Conservation (phyloP, 768 basidiomycete genomes). For the Kwoniella botswanensis region DNA sequence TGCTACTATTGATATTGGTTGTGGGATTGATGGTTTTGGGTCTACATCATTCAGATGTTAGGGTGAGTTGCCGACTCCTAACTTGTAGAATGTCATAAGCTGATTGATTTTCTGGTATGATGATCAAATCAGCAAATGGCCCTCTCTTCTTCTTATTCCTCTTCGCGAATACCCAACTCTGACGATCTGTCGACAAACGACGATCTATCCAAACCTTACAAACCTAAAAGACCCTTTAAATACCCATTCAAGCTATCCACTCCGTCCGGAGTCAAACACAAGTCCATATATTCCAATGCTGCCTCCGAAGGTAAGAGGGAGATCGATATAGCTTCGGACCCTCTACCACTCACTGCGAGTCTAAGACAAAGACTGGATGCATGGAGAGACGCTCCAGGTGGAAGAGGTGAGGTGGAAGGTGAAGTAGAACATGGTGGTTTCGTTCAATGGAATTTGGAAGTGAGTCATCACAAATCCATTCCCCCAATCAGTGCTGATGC, state of each 20-base stretch:
- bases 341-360: constrained; percentile 56
- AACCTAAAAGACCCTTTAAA: constrained; percentile 9
- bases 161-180: neutral
- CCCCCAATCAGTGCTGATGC: neutral
- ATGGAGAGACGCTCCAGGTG: constrained; percentile 58
- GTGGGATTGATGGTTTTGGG: constrained; percentile 6
- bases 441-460: constrained; percentile 56
- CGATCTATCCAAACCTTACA: constrained; percentile 1
- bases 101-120: neutral
- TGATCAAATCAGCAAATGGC: constrained; percentile 1
- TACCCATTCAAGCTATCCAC: constrained; percentile 12
- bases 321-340: constrained; percentile 49
- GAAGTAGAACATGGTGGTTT: constrained; percentile 57
- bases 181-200: neutral
- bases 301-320: constrained; percentile 3
- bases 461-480: constrained; percentile 25
- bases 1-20: constrained; percentile 1
- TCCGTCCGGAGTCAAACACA: neutral
- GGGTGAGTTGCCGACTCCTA: neutral
- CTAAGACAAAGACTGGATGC: constrained; percentile 55
- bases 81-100: neutral
- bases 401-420: constrained; percentile 48
- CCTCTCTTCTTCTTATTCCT: neutral
- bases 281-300: neutral
- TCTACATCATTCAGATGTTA: neutral